Base-by-base conservation (phyloP, 495 filamentous ascomycete genomes). In the Aspergillus mulundensis region DNA sequence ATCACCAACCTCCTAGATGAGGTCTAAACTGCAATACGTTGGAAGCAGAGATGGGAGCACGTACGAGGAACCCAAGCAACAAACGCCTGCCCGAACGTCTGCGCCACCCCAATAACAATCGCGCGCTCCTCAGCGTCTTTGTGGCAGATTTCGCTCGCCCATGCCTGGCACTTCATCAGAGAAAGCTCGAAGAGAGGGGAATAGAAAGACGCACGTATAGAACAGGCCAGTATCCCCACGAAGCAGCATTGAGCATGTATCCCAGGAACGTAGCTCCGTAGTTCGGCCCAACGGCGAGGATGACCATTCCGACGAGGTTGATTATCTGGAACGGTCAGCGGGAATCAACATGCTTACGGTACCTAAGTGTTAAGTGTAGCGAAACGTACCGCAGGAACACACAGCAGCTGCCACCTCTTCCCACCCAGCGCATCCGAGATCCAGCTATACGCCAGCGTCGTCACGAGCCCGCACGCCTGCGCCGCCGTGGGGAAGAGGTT, bases 111-210 rank as follows among this genome's bases (percentile, higher is more conserved):
- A 18, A 51, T 51, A 11, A 51, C 36, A 14, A 51, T 40, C 30
- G 49, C 49, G 8, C 49, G 49, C 34, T 51, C 34, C 11, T 51
- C 49, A 28, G 47, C 47, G 19, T 50, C 47, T 7, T 19, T 38
- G 47, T 51, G 49, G 32, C 49, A 40, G 34, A 51, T 21, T 41
- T 51, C 49, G 34, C 19, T 51, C 5, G 36, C 49, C 49, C 49
- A 51, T 21, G 49, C 32, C 49, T 51, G 11, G 15, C 18, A 4
- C 12, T 21, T 19, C 0, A 50, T 36, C 11, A 40, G 38, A 40
- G 38, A 15, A 36, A 36, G 32, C n/a, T n/a, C n/a, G 16, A 40
- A 40, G 38, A 40, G 16, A 5, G 38, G 38, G 7, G 30, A 3
- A 10, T 5, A 11, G 14, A 32, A 5, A 2, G 8, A 28, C 49